Base-by-base conservation (phyloP, 352 stramenopile genomes). In the Peronospora tabacina region DNA sequence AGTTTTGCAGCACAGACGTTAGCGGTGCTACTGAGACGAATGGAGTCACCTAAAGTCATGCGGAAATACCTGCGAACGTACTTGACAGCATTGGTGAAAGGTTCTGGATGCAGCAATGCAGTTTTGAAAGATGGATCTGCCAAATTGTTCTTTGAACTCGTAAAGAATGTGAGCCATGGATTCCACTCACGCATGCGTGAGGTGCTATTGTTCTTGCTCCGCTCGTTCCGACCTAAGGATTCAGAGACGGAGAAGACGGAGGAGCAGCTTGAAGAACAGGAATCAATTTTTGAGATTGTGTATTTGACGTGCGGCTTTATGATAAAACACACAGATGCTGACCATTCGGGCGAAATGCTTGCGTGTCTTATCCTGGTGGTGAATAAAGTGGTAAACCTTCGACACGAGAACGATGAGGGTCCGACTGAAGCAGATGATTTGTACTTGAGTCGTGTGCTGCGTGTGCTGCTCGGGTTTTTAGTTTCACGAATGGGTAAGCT, bases 1-100 rank as follows among this genome's bases (percentile, higher is more conserved):
- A 74, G 90, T 1, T 96, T 96, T 53, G 85, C 85, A 0, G 84
- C 85, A 1, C 82, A 95, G 61, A 94, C 84, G 22, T 68, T 95
- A 15, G 85, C 83, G 5, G 75, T 91, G 34, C 59, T 96, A 24
- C 58, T 95, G 44, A 71, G 86, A 20, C 74, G 83, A 22, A 70
- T 96, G 32, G 80, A 94, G 39, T 70, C 68, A 6, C 52, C 58
- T 7, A 91, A 93, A 43, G 73, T 85, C 13, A 66, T 94, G 52
- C 63, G 68, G 22, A 90, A 87, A 59, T 94, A 94, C 62, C 43
- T 94, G 30, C 60, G 68, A 8, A 68, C 65, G 1, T 94, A 90
- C 34, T 61, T 94, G n/a, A 67, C 66, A n/a, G 83, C 83, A 16
- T 64, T 94, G 11, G 66, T 79, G 8, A 80, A 76, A 10, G 83